phyloP scores from a whole-genome alignment of 345 rosid species.

The Populus nigra region DNA sequence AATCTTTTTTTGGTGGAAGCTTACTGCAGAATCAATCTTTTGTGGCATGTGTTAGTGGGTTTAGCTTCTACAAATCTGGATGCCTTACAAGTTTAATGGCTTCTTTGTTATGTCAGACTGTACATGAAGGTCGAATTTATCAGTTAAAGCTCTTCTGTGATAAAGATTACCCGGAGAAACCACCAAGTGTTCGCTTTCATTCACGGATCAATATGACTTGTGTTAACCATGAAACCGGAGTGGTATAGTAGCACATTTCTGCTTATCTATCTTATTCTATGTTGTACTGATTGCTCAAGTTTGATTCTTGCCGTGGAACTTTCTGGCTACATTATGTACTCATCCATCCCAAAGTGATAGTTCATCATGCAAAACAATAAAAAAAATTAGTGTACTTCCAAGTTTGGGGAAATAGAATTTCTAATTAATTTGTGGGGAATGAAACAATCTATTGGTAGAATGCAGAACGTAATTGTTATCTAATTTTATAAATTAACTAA shows the following conservation, averaged over 20 bases:
- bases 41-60: background rate
- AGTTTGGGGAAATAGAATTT: background rate
- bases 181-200: conserved; percentile 92
- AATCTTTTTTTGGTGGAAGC: background rate
- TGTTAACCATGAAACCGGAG: conserved; percentile 94
- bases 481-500: background rate
- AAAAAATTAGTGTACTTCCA: background rate
- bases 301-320: background rate
- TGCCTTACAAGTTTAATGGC: conserved; percentile 1
- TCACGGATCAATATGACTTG: conserved; percentile 90
- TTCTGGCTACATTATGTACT: background rate
- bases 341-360: background rate
- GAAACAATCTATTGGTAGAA: background rate
- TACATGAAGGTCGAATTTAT: conserved; percentile 94
- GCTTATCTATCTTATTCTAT: background rate
- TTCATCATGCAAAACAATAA: background rate
- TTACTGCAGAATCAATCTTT: background rate
- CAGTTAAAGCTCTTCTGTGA: conserved; percentile 97
- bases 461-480: background rate
- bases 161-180: conserved; percentile 96
- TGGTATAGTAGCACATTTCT: conserved; percentile 44
- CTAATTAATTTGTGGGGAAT: background rate
- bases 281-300: background rate
- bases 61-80: background rate
- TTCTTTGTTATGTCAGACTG: conserved; percentile 50